Evolutionary conservation across 1,284 basidiomycete genomes (phyloP), one percentile per base, ranked within the genome.

Genomic region (Sparassis latifolia): DNA sequence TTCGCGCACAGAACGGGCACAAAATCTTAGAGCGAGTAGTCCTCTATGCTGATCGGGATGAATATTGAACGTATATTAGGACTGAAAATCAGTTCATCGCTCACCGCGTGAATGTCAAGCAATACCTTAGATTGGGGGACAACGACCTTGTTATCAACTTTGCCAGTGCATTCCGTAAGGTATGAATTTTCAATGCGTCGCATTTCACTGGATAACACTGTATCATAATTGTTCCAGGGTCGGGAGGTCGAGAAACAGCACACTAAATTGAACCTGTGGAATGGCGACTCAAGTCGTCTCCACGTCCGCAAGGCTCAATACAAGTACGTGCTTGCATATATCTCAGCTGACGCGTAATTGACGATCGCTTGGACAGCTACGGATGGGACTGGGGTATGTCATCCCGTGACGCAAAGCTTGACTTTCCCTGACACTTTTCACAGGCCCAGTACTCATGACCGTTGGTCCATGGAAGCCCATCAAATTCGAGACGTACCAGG

Each of bases 271-370:
- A 66, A 74, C 2, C 70, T 87, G 3, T 92, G 89, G 92, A 95
- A 95, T 61, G 92, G 92, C 4, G 89, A 93, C 63, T 84, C 88
- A 0, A 89, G 86, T 58, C 79, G 92, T 40, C 71, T 94, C 29
- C 89, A 94, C 62, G 86, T 93, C 42, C 81, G 92, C 47, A 94
- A 94, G 68, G 90, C 92, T 2, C 87, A 91, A 63, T 95, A 92
- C 72, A 88, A 87, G 78, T 89, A 64, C 58, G 75, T 62, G 40
- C 44, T 45, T 7, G 35, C 10, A 35, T 29, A 9, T 12, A 29
- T 35, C 33, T n/a, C 5, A 32, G 7, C 10, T 5, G 9, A 29
- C 6, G 42, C 20, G 29, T 20, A 20, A 4, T 5, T 53, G 10
- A 52, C 45, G 6, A 42, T 7, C 4, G 10, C 27, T 30, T 10